Base-by-base conservation (phyloP, 2,329 filamentous ascomycete species). In the Trichoderma sp. region DNA sequence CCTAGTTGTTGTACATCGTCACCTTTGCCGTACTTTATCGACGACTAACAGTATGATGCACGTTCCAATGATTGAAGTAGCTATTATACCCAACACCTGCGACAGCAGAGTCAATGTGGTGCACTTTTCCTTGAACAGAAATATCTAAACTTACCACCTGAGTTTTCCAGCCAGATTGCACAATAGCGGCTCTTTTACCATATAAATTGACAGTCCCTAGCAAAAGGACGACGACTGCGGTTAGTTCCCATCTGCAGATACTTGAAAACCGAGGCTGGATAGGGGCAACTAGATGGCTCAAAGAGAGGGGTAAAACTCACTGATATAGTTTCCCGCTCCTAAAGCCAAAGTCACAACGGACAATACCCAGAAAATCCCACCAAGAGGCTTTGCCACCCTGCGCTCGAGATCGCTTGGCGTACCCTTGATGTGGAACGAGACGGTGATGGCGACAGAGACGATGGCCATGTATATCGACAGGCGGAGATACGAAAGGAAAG, bases 101-200 rank as follows among this genome's bases (percentile, higher is more conserved):
- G 5, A 38, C 6, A 18, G 16, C 12, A 29, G 11, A 45, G 68
- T 63, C 45, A 73, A 29, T n/a, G 63, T 16, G 8, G 9, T 12
- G 29, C 35, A 50, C 18, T n/a, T 24, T 60, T 16, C 0, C 6
- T n/a, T 45, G 11, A 8, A 9, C n/a, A n/a, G 12, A 53, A 21
- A 21, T 4, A 29, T 59, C 11, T 18, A 67, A n/a, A 67, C 87
- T 78, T 81, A 97, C 93, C 59, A 92, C 84, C 82, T 98, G 95
- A 50, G 97, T 98, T 84, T 95, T 96, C 93, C 94, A 97, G 1
- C 97, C 97, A 35, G 92, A 93, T 86, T 99, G 97, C 53, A 99
- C 97, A 77, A 98, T 89, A 0, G 97, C 97, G 31, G 89, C 89
- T 78, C 92, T 91, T 53, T 90, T 88, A 79, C 93, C 93, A 83